phyloP scores from a whole-genome alignment of 768 basidiomycete genomes.

The Naganishia kalamii region DNA sequence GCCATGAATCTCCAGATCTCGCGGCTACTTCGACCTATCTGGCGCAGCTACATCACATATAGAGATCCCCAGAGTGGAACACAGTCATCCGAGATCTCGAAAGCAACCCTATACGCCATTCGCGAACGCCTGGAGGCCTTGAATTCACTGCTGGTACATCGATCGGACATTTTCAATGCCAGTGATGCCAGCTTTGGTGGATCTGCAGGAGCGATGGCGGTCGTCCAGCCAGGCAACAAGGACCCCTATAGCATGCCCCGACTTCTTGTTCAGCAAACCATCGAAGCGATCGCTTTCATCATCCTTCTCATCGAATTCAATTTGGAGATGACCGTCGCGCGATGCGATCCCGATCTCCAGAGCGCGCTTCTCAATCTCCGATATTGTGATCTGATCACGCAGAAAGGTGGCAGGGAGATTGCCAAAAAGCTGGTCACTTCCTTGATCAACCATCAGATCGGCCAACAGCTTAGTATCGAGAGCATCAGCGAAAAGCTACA shows the following conservation, averaged over 20 bases:
- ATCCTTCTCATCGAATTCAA: slow-evolving; percentile 86
- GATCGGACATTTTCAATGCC: slow-evolving; percentile 17
- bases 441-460: slow-evolving; percentile 95
- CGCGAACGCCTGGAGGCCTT: slow-evolving; percentile 12
- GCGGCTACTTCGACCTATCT: slow-evolving; percentile 74
- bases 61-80: slow-evolving; percentile 9
- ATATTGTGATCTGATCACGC: slow-evolving; percentile 80
- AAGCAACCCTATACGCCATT: not conserved
- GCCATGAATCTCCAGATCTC: slow-evolving; percentile 61
- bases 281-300: slow-evolving; percentile 91
- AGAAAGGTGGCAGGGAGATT: slow-evolving; percentile 74
- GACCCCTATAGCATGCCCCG: slow-evolving; percentile 8
- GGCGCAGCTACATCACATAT: slow-evolving; percentile 49
- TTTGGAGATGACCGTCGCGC: slow-evolving; percentile 71
- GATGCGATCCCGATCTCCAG: slow-evolving; percentile 69
- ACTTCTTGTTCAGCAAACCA: slow-evolving; percentile 68
- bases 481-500: slow-evolving; percentile 92
- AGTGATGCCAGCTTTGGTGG: slow-evolving; percentile 17
- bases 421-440: slow-evolving; percentile 88
- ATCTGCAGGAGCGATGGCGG: not conserved
- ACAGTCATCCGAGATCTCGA: not conserved
- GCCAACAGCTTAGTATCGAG: slow-evolving; percentile 92
- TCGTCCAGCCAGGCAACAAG: not conserved
- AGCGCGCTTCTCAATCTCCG: slow-evolving; percentile 63
- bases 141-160: not conserved